A percentile compares a stretch with the other conserved stretches of the same genome.
These are phyloP conservation scores for Catharanthus roseus DNA, from an alignment of 257 asterid species.

Conservation along the genomic window DNA sequence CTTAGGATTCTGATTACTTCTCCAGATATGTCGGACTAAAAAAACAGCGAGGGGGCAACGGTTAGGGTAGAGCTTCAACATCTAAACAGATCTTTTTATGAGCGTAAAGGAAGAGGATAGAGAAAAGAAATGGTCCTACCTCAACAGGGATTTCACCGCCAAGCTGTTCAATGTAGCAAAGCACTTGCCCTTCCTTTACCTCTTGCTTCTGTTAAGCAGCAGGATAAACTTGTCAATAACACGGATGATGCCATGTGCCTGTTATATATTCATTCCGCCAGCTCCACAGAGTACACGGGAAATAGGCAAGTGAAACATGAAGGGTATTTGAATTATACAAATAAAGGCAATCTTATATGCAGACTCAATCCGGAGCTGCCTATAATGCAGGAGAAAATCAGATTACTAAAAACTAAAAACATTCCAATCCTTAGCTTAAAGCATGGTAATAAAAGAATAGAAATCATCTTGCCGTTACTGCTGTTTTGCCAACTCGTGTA, in stretches of 20 bases:
- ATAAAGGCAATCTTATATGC: not conserved
- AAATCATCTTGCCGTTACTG: not conserved
- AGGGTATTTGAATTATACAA: not conserved
- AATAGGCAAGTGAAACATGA: not conserved
- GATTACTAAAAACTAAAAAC: not conserved
- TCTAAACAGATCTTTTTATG: not conserved
- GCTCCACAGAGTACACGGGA: not conserved
- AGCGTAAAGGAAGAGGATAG: not conserved
- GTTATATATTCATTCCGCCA: not conserved
- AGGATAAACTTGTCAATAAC: not conserved
- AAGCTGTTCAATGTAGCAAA: constrained; percentile 89
- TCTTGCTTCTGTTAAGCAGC: constrained; percentile 53
- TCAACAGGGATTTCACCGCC: constrained; percentile 72
- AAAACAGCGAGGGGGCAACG: constrained; percentile 3
- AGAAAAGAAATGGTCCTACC: constrained; percentile 38
- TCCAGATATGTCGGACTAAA: constrained; percentile 64
- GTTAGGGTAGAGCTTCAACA: not conserved
- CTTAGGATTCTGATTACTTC: constrained; percentile 71
- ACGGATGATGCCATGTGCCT: not conserved
- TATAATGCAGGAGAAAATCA: not conserved
- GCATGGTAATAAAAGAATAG: not conserved
- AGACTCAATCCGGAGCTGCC: not conserved
- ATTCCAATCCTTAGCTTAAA: not conserved
- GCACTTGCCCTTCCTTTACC: constrained; percentile 86
- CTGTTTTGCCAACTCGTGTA: not conserved